Evolutionary conservation across 176 grass and related monocot species (phyloP).

Genomic region (Aegilops speltoides): DNA sequence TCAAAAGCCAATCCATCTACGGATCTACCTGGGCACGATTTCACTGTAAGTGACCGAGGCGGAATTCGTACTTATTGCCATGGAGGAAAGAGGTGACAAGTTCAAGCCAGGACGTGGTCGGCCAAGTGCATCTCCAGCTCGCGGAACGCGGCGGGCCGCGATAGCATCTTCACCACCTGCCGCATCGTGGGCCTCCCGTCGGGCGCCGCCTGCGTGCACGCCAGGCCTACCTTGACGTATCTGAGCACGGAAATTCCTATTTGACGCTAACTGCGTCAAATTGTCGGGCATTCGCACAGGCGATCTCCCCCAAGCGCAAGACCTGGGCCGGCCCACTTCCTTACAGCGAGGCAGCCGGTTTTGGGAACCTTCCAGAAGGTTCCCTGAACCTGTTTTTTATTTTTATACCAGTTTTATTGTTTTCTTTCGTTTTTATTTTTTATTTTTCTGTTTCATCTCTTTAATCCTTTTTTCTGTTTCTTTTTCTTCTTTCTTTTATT

Average conservation of each 20-base stretch:
- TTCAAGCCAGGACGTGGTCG: neutral
- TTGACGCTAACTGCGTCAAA: too few species aligned
- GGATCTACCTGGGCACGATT: neutral
- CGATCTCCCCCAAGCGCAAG: too few species aligned
- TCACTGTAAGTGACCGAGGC: constrained; percentile 24
- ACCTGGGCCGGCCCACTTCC: too few species aligned
- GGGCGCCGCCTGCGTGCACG: constrained; percentile 43
- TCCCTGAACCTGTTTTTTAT: too few species aligned
- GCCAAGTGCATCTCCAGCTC: neutral
- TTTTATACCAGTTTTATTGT: too few species aligned
- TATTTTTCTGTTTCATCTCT: too few species aligned
- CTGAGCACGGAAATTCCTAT: neutral
- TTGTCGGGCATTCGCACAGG: too few species aligned
- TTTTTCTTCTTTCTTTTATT: too few species aligned
- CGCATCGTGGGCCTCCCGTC: constrained; percentile 41
- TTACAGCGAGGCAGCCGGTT: too few species aligned
- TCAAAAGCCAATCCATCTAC: neutral
- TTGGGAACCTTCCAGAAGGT: too few species aligned
- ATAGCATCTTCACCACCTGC: constrained; percentile 42
- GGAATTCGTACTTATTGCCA: neutral
- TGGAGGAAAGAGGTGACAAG: neutral
- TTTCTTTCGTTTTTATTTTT: too few species aligned
- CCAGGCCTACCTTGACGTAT: constrained; percentile 48
- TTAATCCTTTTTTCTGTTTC: too few species aligned
- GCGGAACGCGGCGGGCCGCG: neutral